Evolutionary conservation across 495 filamentous ascomycete species (phyloP), one percentile per base, ranked within the genome.

Genomic region (Massariosphaeria phaeospora): DNA sequence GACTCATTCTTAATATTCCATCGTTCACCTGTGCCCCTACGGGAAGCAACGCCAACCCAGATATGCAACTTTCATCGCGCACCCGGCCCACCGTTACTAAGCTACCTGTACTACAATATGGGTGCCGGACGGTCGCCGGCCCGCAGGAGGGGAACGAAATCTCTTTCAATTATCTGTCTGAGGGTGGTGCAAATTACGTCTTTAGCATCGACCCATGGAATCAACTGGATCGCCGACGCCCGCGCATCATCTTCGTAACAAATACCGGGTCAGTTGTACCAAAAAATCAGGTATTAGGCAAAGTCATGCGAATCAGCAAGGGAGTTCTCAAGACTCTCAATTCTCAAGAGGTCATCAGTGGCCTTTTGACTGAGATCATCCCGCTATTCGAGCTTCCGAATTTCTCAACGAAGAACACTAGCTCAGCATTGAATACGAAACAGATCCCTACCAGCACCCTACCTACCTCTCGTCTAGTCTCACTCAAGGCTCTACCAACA

Each of bases 141-240:
- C 5, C 35, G 35, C 13, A 39, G n/a, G 13, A 15, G 6, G n/a
- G n/a, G 5, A 20, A 51, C 21, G 29, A 13, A 7, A 42, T 59
- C n/a, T 30, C 29, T 18, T 70, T 81, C 23, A 50, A 71, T 17
- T 83, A 80, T 55, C 71, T 81, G 8, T 77, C 78, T 9, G 85
- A 89, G 66, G 85, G 85, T 12, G 83, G 83, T 36, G 84, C 85
- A 26, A 88, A 89, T 65, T 70, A 81, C 40, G 81, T 89, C 63
- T 89, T 84, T 48, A 63, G 68, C 17, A 59, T 74, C 21, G 66
- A 69, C 0, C 63, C 67, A 6, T 48, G 25, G 17, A 20, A 23
- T 23, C 34, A 18, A 3, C 12, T 25, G 7, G 45, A 23, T 3
- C 13, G 13, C 6, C 27, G 29, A 12, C 27, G 45, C 29, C 27